phyloP scores from a whole-genome alignment of 2,329 filamentous ascomycete genomes.

The Exophiala sp. region DNA sequence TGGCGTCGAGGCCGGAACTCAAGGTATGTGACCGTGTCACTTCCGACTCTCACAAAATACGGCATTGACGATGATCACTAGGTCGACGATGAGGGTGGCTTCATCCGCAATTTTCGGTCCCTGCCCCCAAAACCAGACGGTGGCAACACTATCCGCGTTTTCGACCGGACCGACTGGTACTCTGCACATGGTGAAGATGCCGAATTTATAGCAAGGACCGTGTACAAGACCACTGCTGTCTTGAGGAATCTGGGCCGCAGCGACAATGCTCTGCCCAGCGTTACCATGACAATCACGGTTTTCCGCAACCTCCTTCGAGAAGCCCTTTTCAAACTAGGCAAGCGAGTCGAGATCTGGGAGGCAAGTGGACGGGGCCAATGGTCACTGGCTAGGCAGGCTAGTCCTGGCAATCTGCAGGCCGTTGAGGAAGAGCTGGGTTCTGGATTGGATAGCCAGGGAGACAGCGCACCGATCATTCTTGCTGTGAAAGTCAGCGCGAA shows the following conservation, averaged over 20 bases:
- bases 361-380: constrained; percentile 71
- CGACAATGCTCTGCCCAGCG: constrained; percentile 80
- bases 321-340: constrained; percentile 83
- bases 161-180: constrained; percentile 92
- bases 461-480: constrained; percentile 79
- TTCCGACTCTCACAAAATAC: background rate
- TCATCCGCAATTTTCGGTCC: constrained; percentile 94
- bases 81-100: constrained; percentile 95
- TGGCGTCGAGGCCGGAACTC: constrained; percentile 67
- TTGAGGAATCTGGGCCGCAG: constrained; percentile 80
- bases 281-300: constrained; percentile 91
- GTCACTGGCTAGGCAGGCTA: constrained; percentile 87
- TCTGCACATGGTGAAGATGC: constrained; percentile 54
- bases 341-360: constrained; percentile 84
- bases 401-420: constrained; percentile 91
- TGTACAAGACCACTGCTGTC: constrained; percentile 97
- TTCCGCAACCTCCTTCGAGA: constrained; percentile 94
- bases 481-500: constrained; percentile 91
- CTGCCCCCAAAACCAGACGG: constrained; percentile 64
- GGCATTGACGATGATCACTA: constrained; percentile 34
- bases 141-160: constrained; percentile 68
- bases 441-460: constrained; percentile 48
- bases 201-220: constrained; percentile 51
- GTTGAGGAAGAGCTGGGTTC: constrained; percentile 88
- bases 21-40: constrained; percentile 47